Percentiles rank a stretch among this genome's conserved stretches.
phyloP scores from a whole-genome alignment of 495 filamentous ascomycete species.

The Aspergillus hancockii region DNA sequence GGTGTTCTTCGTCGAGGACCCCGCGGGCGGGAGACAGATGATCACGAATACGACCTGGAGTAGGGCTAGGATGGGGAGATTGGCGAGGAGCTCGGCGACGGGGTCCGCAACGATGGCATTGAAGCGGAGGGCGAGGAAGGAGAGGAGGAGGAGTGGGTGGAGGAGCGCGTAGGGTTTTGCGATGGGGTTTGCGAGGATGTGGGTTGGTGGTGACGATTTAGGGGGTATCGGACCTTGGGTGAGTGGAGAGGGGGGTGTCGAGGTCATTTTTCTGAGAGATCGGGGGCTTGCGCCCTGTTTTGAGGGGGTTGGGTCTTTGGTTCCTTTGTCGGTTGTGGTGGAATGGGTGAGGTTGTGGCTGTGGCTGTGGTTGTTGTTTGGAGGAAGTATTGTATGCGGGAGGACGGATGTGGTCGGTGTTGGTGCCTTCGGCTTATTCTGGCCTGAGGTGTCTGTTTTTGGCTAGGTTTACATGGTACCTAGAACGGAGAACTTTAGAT shows the following conservation, averaged over 20 bases:
- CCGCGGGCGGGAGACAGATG: conserved; percentile 71
- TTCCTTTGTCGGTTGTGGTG: neutral
- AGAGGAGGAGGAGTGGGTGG: conserved; percentile 67
- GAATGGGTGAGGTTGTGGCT: neutral
- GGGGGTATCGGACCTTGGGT: conserved; percentile 14
- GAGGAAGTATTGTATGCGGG: conserved; percentile 1
- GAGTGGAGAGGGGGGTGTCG: conserved; percentile 18
- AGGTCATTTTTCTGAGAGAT: conserved; percentile 23
- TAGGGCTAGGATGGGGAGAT: conserved; percentile 61
- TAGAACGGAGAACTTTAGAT: too few relatives aligned
- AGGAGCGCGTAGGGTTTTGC: conserved; percentile 57
- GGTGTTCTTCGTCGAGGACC: conserved; percentile 15
- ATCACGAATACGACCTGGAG: conserved; percentile 70
- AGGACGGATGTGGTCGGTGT: neutral
- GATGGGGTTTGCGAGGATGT: conserved; percentile 48
- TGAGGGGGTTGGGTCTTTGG: neutral
- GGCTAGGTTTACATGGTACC: too few relatives aligned
- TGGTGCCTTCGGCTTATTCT: conserved; percentile 15
- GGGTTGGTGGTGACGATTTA: conserved; percentile 33
- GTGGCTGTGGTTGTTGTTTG: conserved; percentile 1
- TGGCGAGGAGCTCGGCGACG: conserved; percentile 58
- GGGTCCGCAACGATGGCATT: conserved; percentile 69
- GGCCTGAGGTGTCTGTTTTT: neutral
- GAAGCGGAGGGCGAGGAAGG: conserved; percentile 63
- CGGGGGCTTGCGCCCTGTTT: neutral